Evolutionary conservation across 2,329 filamentous ascomycete genomes (phyloP).

Genomic region (Boeremia exigua): DNA sequence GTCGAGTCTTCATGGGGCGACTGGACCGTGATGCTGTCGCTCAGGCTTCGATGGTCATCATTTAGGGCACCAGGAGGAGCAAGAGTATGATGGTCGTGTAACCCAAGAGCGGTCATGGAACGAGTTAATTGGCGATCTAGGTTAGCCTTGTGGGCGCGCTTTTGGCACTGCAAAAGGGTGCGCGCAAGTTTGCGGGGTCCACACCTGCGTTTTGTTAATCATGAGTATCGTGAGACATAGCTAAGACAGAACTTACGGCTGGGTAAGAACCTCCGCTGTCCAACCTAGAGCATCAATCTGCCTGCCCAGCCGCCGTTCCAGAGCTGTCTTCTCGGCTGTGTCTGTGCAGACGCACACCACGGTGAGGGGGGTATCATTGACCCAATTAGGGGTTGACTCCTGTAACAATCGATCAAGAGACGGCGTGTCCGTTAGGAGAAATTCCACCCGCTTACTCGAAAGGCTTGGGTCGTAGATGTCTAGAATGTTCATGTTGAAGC

Average conservation of each 20-base stretch:
- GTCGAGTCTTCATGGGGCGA: background rate
- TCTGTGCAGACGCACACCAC: conserved; percentile 41
- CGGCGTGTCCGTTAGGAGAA: conserved; percentile 35
- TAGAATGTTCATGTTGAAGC: conserved; percentile 30
- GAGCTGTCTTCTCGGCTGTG: conserved; percentile 31
- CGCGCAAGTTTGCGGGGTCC: conserved; percentile 37
- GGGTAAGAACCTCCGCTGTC: conserved; percentile 34
- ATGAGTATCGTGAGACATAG: too few relatives aligned
- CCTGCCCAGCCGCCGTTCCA: conserved; percentile 29
- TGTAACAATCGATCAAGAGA: conserved; percentile 32
- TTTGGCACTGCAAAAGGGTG: conserved; percentile 31
- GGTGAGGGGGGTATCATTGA: conserved; percentile 24
- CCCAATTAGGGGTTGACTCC: conserved; percentile 19
- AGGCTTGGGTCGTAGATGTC: conserved; percentile 19
- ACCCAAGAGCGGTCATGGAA: conserved; percentile 20
- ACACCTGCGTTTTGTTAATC: conserved; percentile 22
- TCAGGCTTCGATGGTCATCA: conserved; percentile 30
- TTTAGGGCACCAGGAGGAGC: conserved; percentile 16
- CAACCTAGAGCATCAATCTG: conserved; percentile 35
- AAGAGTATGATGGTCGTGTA: conserved; percentile 21
- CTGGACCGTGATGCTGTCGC: conserved; percentile 20
- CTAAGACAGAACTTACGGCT: conserved; percentile 28
- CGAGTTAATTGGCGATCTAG: conserved; percentile 25
- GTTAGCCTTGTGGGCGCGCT: conserved; percentile 22
- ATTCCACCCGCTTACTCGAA: conserved; percentile 25